These are phyloP conservation scores for Penicillium sclerotiorum DNA, from an alignment of 2,329 filamentous ascomycete genomes.

Conservation along the genomic window DNA sequence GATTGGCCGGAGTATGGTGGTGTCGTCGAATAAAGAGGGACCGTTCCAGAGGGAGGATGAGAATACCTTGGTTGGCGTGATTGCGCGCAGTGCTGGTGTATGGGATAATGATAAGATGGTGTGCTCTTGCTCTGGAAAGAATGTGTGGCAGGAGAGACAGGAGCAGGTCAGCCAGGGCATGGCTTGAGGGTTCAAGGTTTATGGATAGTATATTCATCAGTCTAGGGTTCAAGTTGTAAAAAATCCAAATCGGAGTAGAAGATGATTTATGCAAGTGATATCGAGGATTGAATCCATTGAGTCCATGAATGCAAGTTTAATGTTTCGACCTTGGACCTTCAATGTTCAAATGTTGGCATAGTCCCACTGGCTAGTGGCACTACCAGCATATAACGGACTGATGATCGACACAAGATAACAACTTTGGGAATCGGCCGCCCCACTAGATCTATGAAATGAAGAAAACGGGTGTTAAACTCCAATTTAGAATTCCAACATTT, in stretches of 20 bases:
- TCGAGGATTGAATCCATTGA: too few species aligned
- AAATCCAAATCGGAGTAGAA: too few species aligned
- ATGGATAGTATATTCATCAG: background rate
- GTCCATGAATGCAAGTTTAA: too few species aligned
- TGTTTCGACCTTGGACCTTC: too few species aligned
- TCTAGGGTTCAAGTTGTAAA: too few species aligned
- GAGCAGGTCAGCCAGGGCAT: conserved; percentile 90
- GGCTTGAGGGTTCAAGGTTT: conserved; percentile 64
- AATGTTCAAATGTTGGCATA: too few species aligned
- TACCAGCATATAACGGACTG: background rate
- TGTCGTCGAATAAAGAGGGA: conserved; percentile 68
- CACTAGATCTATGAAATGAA: conserved; percentile 3
- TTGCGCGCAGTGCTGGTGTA: conserved; percentile 93
- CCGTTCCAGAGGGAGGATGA: conserved; percentile 71
- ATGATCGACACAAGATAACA: background rate
- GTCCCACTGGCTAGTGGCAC: too few species aligned
- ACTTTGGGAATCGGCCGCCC: background rate
- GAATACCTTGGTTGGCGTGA: conserved; percentile 86
- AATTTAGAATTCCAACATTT: background rate
- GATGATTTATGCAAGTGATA: conserved; percentile 1
- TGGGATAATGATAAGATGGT: conserved; percentile 99
- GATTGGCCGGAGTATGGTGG: conserved; percentile 88
- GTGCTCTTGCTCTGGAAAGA: conserved; percentile 97
- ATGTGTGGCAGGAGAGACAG: conserved; percentile 93
- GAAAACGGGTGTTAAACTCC: background rate